phyloP scores from a whole-genome alignment of 139 green algal genomes.

The Volvox reticuliferus region DNA sequence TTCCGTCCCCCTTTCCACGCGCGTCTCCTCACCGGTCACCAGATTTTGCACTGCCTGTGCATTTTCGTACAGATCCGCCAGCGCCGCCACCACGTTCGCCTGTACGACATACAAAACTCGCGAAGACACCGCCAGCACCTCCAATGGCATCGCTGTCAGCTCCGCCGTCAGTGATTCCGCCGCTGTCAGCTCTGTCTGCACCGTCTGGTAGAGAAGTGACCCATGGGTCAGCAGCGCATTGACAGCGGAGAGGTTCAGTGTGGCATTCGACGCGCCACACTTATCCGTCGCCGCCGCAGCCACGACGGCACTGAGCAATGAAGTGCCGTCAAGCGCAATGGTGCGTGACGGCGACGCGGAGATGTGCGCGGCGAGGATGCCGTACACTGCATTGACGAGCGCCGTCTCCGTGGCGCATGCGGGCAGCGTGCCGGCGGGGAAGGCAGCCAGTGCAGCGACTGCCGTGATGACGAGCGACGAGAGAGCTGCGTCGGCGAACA shows the following conservation, averaged over 20 bases:
- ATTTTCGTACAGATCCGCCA: background rate
- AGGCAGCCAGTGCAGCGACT: background rate
- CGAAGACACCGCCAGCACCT: background rate
- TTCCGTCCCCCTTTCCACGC: no score
- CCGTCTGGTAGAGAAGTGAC: background rate
- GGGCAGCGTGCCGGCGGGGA: conserved; percentile 10
- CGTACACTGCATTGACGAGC: background rate
- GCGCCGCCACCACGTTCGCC: background rate
- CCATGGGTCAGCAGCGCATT: background rate
- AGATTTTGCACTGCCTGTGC: background rate
- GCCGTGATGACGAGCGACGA: background rate
- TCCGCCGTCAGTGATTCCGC: background rate
- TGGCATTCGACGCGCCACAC: background rate
- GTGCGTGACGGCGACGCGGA: background rate
- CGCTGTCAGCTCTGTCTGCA: background rate
- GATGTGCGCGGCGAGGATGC: background rate
- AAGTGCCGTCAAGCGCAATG: background rate
- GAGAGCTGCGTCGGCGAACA: background rate
- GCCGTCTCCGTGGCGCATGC: background rate
- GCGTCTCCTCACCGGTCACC: background rate
- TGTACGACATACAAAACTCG: conserved; percentile 10
- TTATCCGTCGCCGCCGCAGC: background rate
- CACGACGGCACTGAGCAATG: background rate
- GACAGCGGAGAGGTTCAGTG: background rate
- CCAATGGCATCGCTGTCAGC: background rate